Evolutionary conservation across 371 early-diverging fungal genomes (phyloP), one percentile per base, ranked within the genome.

Genomic region (Funneliformis caledonium): DNA sequence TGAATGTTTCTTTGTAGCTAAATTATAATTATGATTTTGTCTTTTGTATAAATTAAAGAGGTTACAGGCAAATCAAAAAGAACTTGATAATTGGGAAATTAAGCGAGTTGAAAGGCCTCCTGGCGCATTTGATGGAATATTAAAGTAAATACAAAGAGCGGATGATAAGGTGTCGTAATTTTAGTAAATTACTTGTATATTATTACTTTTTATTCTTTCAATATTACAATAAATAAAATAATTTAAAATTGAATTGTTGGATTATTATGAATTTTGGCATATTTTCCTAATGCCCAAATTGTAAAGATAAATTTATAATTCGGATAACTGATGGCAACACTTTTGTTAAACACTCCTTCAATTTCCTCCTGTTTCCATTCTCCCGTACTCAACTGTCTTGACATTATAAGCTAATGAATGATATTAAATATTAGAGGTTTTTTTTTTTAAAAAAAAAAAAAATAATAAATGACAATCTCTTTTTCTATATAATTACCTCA

Each of bases 341-440:
- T 93, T 85, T 97, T 94, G 90, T 98, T 99, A 84, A 99, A 99
- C 60, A 98, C 97, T 52, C 99, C 99, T 86, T 99, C 99, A 79
- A 98, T 97, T 61, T 89, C 92, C 83, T 99, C 98, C 84, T 99
- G 98, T 42, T 91, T 90, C 98, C 98, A 99, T 84, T 95, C 95
- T 56, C 99, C 99, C 79, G 93, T 96, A 4, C 89, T 85, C 80
- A 92, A 93, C 86, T 99, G 98, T 47, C 96, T 86, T 14, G 85
- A 83, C 94, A 96, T 95, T 81, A 97, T 89, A 60, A 98, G 80
- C 82, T 93, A 82, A 72, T 16, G 31, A 72, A 69, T 64, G 12
- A 31, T 19, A 11, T 50, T 72, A 47, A 52, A 52, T 19, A 19
- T 52, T 14, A 52, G 6, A 56, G 19, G 3, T 11, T 5, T 56